Evolutionary conservation across 2,329 filamentous ascomycete genomes (phyloP), one percentile per base, ranked within the genome.

Genomic region (Beauveria pseudobassiana): DNA sequence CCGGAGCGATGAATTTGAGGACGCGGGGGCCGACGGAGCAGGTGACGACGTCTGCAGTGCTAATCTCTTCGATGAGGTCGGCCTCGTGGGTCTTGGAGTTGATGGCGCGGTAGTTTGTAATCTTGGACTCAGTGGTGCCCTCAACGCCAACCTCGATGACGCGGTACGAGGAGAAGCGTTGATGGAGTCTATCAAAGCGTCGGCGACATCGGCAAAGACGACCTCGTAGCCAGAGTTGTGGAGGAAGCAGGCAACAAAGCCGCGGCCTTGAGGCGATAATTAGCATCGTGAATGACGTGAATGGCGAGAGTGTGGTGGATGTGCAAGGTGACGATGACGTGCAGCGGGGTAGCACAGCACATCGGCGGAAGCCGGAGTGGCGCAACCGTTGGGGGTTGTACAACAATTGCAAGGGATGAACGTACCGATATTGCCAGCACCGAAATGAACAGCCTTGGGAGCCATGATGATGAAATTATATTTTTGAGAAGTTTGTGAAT

Each of bases 11-110:
- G 77, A 96, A 97, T 78, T 91, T 93, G 72, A 99, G 88, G 72
- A 99, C 89, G 76, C 93, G 96, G 69, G 95, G 95, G 50, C 95
- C 95, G 67, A 99, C 95, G 22, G 95, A 96, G 77, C 95, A 99
- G 66, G 95, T 99, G 70, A 99, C 91, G 59, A 96, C 79, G 65
- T 96, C 92, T 46, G 93, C 93, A 24, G 88, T 88, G 61, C 88
- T 83, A 69, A 98, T 96, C 79, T 95, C 91, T 52, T 93, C 77
- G 67, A 98, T 77, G 61, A 96, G 86, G 61, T 93, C 87, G 59
- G 82, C 82, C 78, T 96, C 89, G 73, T 96, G 81, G 66, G 88
- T 86, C 78, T 90, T 92, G 68, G 91, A 96, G 86, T 98, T 97
- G 83, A 98, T 89, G 76, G 95, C 95, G 59, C 91, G 90, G 82